Conservation (phyloP, 306 rosid species). For the Acacia crassicarpa region DNA sequence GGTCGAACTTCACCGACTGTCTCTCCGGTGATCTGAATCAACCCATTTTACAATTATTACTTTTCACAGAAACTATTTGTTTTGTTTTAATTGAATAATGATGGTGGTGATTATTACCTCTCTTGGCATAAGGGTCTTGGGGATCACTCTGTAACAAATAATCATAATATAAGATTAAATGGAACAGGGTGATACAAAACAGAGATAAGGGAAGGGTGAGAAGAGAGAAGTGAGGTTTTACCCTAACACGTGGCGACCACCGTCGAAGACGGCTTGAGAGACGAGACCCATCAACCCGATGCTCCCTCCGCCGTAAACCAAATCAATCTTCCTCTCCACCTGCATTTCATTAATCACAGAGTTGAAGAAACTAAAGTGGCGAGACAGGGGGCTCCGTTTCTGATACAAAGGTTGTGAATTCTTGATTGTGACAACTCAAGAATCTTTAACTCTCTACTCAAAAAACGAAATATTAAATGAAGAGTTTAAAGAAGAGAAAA, state of each 20-base stretch:
- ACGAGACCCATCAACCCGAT: conserved; percentile 76
- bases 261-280: conserved; percentile 72
- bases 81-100: not conserved
- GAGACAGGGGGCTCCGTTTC: not conserved
- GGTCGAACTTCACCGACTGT: conserved; percentile 71
- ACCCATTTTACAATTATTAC: not conserved
- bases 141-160: conserved; percentile 59
- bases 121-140: conserved; percentile 68
- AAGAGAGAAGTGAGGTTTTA: not conserved
- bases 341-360: conserved; percentile 10
- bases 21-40: conserved; percentile 64
- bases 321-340: conserved; percentile 73
- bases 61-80: not conserved
- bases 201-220: not conserved
- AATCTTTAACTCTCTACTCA: not conserved
- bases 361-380: not conserved
- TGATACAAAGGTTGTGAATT: not conserved
- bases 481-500: not conserved
- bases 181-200: not conserved
- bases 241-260: conserved; percentile 92
- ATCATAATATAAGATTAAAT: not conserved
- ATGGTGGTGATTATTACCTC: conserved; percentile 46
- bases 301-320: conserved; percentile 90
- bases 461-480: not conserved
- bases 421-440: not conserved